Conservation (phyloP, 2,329 filamentous ascomycete species). For the Aspergillus vadensis region DNA sequence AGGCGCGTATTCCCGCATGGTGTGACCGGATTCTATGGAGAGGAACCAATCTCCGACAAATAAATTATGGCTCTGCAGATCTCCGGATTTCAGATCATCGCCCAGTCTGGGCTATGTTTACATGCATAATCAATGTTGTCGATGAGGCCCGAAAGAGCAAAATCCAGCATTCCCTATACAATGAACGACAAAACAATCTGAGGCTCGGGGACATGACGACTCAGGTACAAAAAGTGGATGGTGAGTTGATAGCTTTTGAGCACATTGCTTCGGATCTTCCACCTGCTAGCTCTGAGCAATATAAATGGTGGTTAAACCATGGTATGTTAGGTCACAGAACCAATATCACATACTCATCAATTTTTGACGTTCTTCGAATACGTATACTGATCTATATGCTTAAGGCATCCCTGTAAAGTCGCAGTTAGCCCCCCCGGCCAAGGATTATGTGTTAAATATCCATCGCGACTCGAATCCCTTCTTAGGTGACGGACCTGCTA, state of each 20-base stretch:
- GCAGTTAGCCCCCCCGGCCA: constrained; percentile 65
- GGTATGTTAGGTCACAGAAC: constrained; percentile 40
- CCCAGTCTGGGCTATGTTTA: constrained; percentile 89
- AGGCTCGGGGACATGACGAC: constrained; percentile 21
- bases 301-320: constrained; percentile 68
- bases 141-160: constrained; percentile 72
- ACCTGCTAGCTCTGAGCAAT: constrained; percentile 62
- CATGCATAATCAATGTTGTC: constrained; percentile 78
- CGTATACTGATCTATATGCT: constrained; percentile 9
- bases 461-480: constrained; percentile 81
- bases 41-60: constrained; percentile 78
- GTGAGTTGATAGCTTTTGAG: constrained; percentile 79
- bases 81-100: constrained; percentile 91
- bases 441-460: constrained; percentile 68
- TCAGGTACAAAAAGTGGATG: constrained; percentile 54
- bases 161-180: constrained; percentile 75
- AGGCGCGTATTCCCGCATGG: constrained; percentile 93
- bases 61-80: constrained; percentile 78
- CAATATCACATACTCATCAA: background rate
- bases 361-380: background rate
- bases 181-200: constrained; percentile 64
- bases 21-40: constrained; percentile 90
- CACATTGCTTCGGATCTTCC: constrained; percentile 76
- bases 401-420: constrained; percentile 73
- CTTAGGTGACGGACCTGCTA: constrained; percentile 69